Percentiles rank a stretch among this genome's conserved stretches.
Conservation (phyloP, 129 eudicot genomes). For the Flaveria ramosissima region DNA sequence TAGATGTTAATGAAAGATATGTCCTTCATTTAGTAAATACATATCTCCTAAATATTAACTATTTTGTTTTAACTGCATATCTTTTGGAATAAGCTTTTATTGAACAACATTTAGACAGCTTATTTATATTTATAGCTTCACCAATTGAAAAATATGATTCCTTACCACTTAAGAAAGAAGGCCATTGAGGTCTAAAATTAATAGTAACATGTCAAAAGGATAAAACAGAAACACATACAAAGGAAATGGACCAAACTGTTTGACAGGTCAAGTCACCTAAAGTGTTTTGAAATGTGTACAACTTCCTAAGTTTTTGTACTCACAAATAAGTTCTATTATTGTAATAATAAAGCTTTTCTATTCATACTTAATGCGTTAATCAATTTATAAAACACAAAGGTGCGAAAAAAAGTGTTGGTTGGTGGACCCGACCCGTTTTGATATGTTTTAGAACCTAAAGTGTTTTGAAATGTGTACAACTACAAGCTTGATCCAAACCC, state of each 20-base stretch:
- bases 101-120: slow-evolving; percentile 10
- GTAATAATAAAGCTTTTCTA: background rate
- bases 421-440: background rate
- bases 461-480: background rate
- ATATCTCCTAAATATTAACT: slow-evolving; percentile 9
- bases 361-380: background rate
- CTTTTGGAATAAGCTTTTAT: background rate
- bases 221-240: background rate
- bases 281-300: background rate
- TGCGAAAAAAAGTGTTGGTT: background rate
- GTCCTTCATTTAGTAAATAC: background rate
- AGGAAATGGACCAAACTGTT: background rate
- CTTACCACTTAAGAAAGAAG: background rate
- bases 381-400: background rate
- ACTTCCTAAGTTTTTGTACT: background rate
- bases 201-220: background rate
- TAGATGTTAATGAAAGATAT: background rate
- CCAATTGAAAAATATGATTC: background rate
- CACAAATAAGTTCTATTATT: background rate
- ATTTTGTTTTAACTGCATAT: slow-evolving; percentile 1
- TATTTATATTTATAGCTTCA: slow-evolving; percentile 1
- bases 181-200: background rate
- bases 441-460: background rate
- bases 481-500: background rate
- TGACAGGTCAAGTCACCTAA: background rate